phyloP scores from a whole-genome alignment of 768 basidiomycete species.

The Nidula microcarpa region DNA sequence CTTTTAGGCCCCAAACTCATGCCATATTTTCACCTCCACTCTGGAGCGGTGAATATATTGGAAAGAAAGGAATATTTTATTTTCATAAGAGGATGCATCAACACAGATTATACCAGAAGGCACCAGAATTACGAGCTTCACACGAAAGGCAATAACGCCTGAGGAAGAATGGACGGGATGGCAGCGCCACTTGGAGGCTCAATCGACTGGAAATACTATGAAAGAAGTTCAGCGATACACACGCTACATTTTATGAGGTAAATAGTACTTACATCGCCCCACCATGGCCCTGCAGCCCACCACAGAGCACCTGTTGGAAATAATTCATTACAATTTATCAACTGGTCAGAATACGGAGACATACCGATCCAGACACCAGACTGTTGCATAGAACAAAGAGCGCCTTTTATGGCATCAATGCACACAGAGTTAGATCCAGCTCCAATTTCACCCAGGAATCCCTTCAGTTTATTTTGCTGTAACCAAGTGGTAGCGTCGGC shows the following conservation, averaged over 20 bases:
- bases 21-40: no score
- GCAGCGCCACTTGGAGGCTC: slow-evolving; percentile 58
- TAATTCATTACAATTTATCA: not conserved
- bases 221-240: slow-evolving; percentile 1
- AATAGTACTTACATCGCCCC: slow-evolving; percentile 41
- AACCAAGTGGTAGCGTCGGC: slow-evolving; percentile 57
- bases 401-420: slow-evolving; percentile 48
- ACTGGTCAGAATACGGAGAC: not conserved
- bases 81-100: not conserved
- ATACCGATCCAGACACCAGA: slow-evolving; percentile 57
- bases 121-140: not conserved
- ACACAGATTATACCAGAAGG: not conserved
- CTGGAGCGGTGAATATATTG: not conserved
- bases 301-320: slow-evolving; percentile 24
- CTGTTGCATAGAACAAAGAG: slow-evolving; percentile 56
- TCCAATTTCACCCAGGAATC: slow-evolving; percentile 64
- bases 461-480: slow-evolving; percentile 54
- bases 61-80: not conserved
- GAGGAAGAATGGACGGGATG: slow-evolving; percentile 49
- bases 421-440: slow-evolving; percentile 44
- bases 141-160: slow-evolving; percentile 19
- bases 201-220: slow-evolving; percentile 55
- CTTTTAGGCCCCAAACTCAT: no score
- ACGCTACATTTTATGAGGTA: not conserved
- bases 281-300: slow-evolving; percentile 68